Evolutionary conservation across 2,329 filamentous ascomycete species (phyloP).

Genomic region (Blastomyces parvus): DNA sequence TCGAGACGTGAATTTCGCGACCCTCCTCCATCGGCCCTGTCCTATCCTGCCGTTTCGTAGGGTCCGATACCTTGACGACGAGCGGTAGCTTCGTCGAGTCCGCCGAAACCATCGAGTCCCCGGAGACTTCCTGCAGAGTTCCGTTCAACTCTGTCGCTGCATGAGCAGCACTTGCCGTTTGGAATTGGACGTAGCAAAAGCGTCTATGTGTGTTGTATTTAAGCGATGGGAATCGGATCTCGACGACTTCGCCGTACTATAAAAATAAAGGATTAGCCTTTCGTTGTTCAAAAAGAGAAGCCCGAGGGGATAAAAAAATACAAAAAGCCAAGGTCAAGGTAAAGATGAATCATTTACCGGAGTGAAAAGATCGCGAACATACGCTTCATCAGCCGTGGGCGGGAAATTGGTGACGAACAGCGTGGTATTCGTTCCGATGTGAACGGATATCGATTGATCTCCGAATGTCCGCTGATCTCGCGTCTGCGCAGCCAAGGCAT

Average conservation of each 20-base stretch:
- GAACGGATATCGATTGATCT: slow-evolving; percentile 62
- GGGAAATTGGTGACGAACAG: slow-evolving; percentile 90
- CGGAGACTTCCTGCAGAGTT: slow-evolving; percentile 41
- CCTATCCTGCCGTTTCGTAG: slow-evolving; percentile 64
- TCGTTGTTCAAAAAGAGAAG: not conserved
- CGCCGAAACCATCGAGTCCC: not conserved
- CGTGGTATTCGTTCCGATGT: slow-evolving; percentile 66
- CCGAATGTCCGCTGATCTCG: slow-evolving; percentile 72
- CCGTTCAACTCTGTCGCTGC: slow-evolving; percentile 66
- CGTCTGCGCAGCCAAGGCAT: slow-evolving; percentile 70
- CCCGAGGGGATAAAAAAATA: not conserved
- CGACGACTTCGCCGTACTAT: slow-evolving; percentile 69
- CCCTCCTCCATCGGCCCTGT: slow-evolving; percentile 76
- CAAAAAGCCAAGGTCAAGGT: not conserved
- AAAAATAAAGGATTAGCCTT: slow-evolving; percentile 9
- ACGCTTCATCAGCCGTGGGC: slow-evolving; percentile 39
- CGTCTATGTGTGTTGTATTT: slow-evolving; percentile 80
- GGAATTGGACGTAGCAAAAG: slow-evolving; percentile 94
- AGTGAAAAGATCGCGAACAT: slow-evolving; percentile 48
- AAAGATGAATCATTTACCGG: slow-evolving; percentile 31
- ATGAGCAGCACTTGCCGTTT: slow-evolving; percentile 55
- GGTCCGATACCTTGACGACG: slow-evolving; percentile 74
- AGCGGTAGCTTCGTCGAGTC: slow-evolving; percentile 52
- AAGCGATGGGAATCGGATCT: slow-evolving; percentile 80
- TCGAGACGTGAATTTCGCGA: slow-evolving; percentile 70